These are phyloP conservation scores for Rhodotorula sp. DNA, from an alignment of 1,284 basidiomycete genomes.

Conservation along the genomic window DNA sequence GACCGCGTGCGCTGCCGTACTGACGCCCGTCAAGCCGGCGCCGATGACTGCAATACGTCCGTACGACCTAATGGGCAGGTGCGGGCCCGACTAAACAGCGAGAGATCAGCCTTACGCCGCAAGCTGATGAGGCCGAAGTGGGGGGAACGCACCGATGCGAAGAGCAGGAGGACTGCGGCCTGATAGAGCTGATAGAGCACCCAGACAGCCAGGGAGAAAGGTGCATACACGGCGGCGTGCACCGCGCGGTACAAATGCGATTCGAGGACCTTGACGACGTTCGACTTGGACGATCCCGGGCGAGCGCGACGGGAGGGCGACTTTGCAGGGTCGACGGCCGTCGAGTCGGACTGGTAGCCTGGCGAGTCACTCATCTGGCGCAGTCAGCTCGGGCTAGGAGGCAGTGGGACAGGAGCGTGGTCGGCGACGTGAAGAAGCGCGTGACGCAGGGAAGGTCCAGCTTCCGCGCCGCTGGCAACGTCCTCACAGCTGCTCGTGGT, in stretches of 20 bases:
- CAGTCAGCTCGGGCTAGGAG: too few relatives aligned
- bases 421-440: too few relatives aligned
- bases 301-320: not conserved
- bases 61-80: conserved; percentile 43
- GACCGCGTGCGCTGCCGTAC: conserved; percentile 45
- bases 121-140: too few relatives aligned
- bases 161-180: not conserved
- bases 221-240: not conserved
- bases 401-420: not conserved
- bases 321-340: not conserved
- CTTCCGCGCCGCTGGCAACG: too few relatives aligned
- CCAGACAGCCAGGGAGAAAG: not conserved
- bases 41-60: conserved; percentile 61
- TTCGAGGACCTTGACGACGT: not conserved
- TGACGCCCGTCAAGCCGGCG: conserved; percentile 45
- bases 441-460: too few relatives aligned
- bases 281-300: not conserved
- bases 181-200: conserved; percentile 12
- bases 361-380: not conserved
- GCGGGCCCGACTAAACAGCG: not conserved
- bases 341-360: not conserved
- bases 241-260: too few relatives aligned
- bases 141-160: conserved; percentile 1
- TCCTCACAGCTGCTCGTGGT: too few relatives aligned
- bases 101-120: not conserved